A percentile compares a stretch with the other conserved stretches of the same genome.
phyloP scores from a whole-genome alignment of 495 filamentous ascomycete genomes.

The Penicillium paxilli region DNA sequence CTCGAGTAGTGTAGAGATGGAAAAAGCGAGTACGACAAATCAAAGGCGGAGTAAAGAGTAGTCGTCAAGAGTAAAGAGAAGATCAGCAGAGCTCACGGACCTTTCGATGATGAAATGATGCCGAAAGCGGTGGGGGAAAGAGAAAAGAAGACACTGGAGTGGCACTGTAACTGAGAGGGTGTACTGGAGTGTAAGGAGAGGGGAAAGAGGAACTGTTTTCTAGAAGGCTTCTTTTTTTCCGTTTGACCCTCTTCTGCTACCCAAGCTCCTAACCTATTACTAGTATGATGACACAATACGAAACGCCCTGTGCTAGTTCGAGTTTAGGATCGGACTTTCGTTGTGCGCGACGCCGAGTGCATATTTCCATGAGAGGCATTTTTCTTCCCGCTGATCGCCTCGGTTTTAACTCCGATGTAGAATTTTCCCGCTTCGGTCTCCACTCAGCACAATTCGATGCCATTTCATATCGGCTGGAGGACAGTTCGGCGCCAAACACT shows the following conservation, averaged over 20 bases:
- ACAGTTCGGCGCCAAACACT: not conserved
- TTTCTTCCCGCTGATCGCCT: not conserved
- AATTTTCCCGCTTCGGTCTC: constrained; percentile 16
- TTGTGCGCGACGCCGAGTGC: constrained; percentile 8
- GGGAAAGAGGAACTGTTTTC: not conserved
- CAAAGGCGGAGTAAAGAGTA: constrained; percentile 7
- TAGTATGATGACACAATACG: not conserved
- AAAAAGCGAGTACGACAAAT: constrained; percentile 7
- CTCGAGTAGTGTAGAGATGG: not conserved
- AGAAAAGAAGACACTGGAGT: not conserved
- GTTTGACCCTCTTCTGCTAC: too few relatives aligned
- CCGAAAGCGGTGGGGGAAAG: constrained; percentile 15
- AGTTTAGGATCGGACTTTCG: constrained; percentile 8
- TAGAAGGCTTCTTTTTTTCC: not conserved
- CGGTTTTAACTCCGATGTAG: constrained; percentile 6
- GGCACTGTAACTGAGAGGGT: too few relatives aligned
- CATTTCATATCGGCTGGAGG: not conserved
- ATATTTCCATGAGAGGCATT: constrained; percentile 15
- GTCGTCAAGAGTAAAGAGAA: not conserved
- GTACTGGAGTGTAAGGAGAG: not conserved
- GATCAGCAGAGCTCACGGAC: constrained; percentile 4
- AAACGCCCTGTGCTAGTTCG: not conserved
- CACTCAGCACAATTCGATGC: constrained; percentile 15
- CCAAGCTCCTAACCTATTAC: too few relatives aligned
- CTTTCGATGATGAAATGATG: constrained; percentile 9